phyloP scores from a whole-genome alignment of 169 alveolate genomes.

The Blepharisma undulans region DNA sequence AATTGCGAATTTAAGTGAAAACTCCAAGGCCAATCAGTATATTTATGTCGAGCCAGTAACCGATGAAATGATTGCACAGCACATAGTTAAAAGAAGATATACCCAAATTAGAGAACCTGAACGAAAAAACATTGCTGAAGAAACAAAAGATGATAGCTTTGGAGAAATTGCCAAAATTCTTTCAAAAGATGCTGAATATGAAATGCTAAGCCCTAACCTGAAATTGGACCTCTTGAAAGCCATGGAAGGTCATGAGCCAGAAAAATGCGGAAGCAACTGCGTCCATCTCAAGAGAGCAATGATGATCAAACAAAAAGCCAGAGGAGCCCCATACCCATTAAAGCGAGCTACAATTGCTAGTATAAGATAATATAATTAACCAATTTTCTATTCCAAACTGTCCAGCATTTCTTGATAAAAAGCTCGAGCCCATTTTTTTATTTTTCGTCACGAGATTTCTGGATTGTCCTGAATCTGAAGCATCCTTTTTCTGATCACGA shows the following conservation, averaged over 20 bases:
- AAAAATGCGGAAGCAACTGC: background rate
- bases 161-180: background rate
- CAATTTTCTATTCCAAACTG: background rate
- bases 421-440: background rate
- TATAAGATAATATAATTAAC: background rate
- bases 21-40: background rate
- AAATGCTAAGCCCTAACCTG: background rate
- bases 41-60: background rate
- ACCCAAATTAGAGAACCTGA: background rate
- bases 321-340: constrained; percentile 2
- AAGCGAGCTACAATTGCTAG: background rate
- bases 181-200: background rate
- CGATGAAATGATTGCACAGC: background rate
- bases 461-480: background rate
- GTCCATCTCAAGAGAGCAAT: background rate
- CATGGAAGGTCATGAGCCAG: background rate
- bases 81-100: background rate
- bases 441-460: background rate
- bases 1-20: background rate
- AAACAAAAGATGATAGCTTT: background rate
- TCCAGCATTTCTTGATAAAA: background rate
- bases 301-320: background rate
- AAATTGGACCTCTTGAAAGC: background rate
- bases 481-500: background rate
- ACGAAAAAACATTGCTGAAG: background rate